Percentiles rank a stretch among this genome's conserved stretches.
These are phyloP conservation scores for Calonectria pseudoreteaudii DNA, from an alignment of 2,329 filamentous ascomycete species.

Conservation along the genomic window DNA sequence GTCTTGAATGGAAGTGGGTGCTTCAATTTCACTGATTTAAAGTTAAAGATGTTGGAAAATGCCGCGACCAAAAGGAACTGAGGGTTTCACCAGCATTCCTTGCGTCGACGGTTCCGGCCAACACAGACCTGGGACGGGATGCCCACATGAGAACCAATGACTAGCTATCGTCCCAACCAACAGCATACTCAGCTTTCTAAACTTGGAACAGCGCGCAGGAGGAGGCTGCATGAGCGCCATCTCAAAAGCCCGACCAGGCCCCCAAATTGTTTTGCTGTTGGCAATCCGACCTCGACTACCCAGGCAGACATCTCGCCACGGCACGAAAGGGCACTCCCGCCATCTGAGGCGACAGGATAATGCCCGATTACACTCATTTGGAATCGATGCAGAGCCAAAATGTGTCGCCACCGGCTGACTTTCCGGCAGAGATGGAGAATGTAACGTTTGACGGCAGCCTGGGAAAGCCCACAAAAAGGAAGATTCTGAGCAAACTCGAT, in stretches of 20 bases:
- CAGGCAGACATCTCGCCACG: not conserved
- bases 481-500: not conserved
- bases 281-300: not conserved
- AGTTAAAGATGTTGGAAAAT: too few species aligned
- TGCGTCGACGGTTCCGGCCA: not conserved
- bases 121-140: not conserved
- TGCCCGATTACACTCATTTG: not conserved
- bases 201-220: not conserved
- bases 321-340: not conserved
- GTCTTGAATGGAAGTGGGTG: not conserved
- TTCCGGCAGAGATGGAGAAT: not conserved
- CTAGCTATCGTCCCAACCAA: not conserved
- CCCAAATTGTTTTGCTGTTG: not conserved
- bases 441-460: constrained; percentile 38
- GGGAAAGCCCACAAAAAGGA: not conserved
- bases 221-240: not conserved
- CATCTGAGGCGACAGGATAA: not conserved
- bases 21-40: not conserved
- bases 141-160: not conserved
- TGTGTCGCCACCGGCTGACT: not conserved
- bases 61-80: not conserved
- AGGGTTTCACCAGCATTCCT: not conserved
- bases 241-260: not conserved
- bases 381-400: not conserved
- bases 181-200: not conserved